Conservation (phyloP, 768 basidiomycete species). For the Tricholomella constricta region DNA sequence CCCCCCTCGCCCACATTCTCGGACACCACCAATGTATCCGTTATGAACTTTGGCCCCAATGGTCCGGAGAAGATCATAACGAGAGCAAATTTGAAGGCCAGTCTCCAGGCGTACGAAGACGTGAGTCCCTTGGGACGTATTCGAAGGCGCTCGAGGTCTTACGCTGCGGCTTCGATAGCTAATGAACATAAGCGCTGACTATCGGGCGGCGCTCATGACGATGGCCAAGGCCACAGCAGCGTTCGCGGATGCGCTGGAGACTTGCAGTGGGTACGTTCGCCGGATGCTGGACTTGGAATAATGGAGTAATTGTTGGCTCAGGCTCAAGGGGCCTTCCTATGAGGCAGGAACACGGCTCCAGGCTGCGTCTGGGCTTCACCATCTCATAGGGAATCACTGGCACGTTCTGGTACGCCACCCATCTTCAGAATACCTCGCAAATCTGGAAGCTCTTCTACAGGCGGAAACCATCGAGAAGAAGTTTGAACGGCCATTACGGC, state of each 20-base stretch:
- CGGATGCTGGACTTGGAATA: background rate
- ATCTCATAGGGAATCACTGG: conserved; percentile 91
- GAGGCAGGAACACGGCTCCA: conserved; percentile 82
- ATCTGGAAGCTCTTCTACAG: conserved; percentile 37
- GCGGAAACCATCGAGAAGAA: conserved; percentile 84
- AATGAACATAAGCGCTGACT: conserved; percentile 72
- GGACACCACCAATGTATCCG: conserved; percentile 76
- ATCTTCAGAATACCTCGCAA: background rate
- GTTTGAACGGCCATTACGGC: conserved; percentile 87
- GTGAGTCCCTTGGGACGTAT: conserved; percentile 43
- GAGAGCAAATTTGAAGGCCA: conserved; percentile 72
- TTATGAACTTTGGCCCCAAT: conserved; percentile 71
- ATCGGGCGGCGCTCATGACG: conserved; percentile 76
- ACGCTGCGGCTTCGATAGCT: conserved; percentile 47
- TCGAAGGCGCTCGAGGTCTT: background rate
- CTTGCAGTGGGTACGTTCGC: conserved; percentile 71
- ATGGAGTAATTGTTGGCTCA: conserved; percentile 25
- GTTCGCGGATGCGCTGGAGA: conserved; percentile 86
- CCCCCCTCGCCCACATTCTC: conserved; percentile 87
- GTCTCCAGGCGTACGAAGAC: conserved; percentile 79
- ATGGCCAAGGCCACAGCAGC: conserved; percentile 83
- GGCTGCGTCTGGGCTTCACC: conserved; percentile 86
- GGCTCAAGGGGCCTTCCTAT: conserved; percentile 78
- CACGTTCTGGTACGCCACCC: conserved; percentile 73
- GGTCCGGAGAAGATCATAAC: conserved; percentile 85